Base-by-base conservation (phyloP, 371 early-diverging fungal genomes). In the Mortierella sp. region DNA sequence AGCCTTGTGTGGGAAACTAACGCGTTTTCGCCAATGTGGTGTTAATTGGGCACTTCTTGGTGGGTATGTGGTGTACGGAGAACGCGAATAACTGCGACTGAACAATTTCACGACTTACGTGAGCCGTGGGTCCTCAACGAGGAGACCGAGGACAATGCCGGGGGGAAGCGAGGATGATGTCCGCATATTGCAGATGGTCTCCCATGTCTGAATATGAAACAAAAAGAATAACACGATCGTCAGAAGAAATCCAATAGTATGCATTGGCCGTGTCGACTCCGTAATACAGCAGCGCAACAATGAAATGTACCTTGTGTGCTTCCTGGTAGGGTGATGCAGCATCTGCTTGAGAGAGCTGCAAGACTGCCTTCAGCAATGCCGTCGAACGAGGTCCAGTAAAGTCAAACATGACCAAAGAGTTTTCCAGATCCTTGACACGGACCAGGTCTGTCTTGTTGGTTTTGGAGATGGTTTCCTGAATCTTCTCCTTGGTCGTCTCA, bases 381-480 rank as follows among this genome's bases (percentile, higher is more conserved):
- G 93, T 92, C 10, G 94, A 87, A 11, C 94, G 87, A 19, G 95
- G 95, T n/a, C 96, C 96, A 1, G 92, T 91, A 44, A 96, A 86
- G 65, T 95, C 94, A 83, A 95, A 95, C 64, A 90, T 86, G 9
- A 91, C 75, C 9, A 93, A 52, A 1, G 89, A 84, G 24, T 87
- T 79, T 45, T 89, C 85, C n/a, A 87, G 61, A 79, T 88, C 73
- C 48, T 64, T 61, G 43, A 77, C 39, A 14, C 48, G 14, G 66
- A 87, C 79, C 26, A 48, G 34, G 0, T 68, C 70, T 11, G 24
- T 37, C 53, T 76, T 52, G 29, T 45, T 58, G 22, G 74, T 19
- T 9, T 68, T 73, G 61, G 75, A 48, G n/a, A 85, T 40, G 1
- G 81, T 67, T 13, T 72, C 66, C 45, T 80, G 52, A 2, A 90